Evolutionary conservation across 805 yeast species (phyloP).

Genomic region (Kodamaea leandrae): DNA sequence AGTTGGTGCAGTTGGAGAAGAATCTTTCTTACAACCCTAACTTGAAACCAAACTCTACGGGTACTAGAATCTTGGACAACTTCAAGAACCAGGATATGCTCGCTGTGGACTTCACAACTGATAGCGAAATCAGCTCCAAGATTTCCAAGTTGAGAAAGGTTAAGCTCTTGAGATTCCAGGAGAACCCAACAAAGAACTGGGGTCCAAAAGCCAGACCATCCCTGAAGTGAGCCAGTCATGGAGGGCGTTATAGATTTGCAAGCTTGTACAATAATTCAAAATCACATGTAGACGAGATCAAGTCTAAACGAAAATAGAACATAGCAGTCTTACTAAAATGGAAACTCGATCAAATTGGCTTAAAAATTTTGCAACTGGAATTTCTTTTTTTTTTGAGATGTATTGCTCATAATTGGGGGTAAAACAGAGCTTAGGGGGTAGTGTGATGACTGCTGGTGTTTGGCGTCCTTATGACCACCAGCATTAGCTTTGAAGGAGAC

Average conservation of each 20-base stretch:
- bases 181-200: constrained; percentile 93
- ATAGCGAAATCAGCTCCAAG: constrained; percentile 54
- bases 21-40: constrained; percentile 41
- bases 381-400: not conserved
- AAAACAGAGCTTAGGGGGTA: too few species aligned
- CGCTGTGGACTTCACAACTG: constrained; percentile 55
- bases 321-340: too few species aligned
- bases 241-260: too few species aligned
- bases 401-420: too few species aligned
- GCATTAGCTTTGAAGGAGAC: too few species aligned
- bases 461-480: too few species aligned
- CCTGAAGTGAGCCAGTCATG: not conserved
- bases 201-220: constrained; percentile 88
- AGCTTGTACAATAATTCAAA: too few species aligned
- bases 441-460: too few species aligned
- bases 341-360: too few species aligned
- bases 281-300: too few species aligned
- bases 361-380: not conserved
- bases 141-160: constrained; percentile 65
- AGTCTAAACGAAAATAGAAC: too few species aligned
- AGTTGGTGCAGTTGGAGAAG: constrained; percentile 12
- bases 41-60: constrained; percentile 42
- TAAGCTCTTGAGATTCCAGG: constrained; percentile 84
- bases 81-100: constrained; percentile 27
- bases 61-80: constrained; percentile 53